Conservation (phyloP, 2,329 filamentous ascomycete genomes). For the Fusarium nodosum region DNA sequence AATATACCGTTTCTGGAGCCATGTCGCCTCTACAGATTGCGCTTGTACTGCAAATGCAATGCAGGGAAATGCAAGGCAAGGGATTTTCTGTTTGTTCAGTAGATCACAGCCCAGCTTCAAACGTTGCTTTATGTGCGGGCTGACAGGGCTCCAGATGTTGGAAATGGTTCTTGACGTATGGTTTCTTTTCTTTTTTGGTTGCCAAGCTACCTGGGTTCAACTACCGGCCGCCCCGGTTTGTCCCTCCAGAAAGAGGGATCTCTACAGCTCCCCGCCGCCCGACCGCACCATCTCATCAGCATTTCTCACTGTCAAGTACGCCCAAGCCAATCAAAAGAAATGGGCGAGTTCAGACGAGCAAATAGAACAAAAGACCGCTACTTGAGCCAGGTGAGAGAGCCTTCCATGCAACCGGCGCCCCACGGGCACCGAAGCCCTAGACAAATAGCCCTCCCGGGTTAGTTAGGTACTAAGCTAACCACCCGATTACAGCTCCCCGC, state of each 20-base stretch:
- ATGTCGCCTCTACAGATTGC: slow-evolving; percentile 35
- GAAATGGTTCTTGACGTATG: slow-evolving; percentile 14
- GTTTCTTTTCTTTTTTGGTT: slow-evolving; percentile 2
- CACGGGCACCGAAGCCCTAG: slow-evolving; percentile 20
- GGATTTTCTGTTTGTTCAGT: background rate
- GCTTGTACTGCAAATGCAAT: slow-evolving; percentile 40
- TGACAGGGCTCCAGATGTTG: slow-evolving; percentile 13
- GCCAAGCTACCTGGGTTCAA: slow-evolving; percentile 27
- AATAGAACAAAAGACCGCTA: slow-evolving; percentile 29
- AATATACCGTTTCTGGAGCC: slow-evolving; percentile 36
- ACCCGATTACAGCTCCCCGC: slow-evolving; percentile 3
- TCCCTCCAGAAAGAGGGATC: slow-evolving; percentile 14
- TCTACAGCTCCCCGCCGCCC: slow-evolving; percentile 21
- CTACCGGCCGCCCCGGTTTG: slow-evolving; percentile 43
- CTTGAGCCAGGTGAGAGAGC: slow-evolving; percentile 26
- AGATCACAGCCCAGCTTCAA: slow-evolving; percentile 13
- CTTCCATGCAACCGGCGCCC: slow-evolving; percentile 17
- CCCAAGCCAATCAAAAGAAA: slow-evolving; percentile 18
- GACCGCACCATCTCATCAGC: slow-evolving; percentile 30
- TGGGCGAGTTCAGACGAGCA: background rate
- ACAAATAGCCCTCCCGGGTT: background rate
- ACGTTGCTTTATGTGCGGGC: slow-evolving; percentile 13
- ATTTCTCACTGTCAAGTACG: slow-evolving; percentile 28
- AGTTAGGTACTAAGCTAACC: background rate
- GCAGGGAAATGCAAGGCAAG: slow-evolving; percentile 17